A percentile compares a stretch with the other conserved stretches of the same genome.
Evolutionary conservation across 306 rosid species (phyloP).

Genomic region (Vachellia pachyceras): DNA sequence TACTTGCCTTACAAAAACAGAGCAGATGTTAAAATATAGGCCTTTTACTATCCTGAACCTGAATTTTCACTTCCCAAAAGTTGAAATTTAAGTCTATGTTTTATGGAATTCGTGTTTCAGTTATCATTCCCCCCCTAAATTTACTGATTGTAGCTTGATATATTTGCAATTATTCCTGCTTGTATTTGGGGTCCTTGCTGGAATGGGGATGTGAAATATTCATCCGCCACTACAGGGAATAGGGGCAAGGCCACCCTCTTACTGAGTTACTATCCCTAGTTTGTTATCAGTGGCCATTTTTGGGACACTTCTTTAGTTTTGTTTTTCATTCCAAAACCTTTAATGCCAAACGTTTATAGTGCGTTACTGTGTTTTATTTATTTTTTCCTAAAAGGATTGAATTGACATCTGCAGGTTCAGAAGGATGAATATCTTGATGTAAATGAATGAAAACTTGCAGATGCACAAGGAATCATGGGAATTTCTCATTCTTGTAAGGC

Average conservation of each 20-base stretch:
- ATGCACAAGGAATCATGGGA: not conserved
- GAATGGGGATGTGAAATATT: not conserved
- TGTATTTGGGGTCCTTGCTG: not conserved
- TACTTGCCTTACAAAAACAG: no score
- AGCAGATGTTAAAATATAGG: not conserved
- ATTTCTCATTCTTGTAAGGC: constrained; percentile 10
- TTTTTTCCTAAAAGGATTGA: not conserved
- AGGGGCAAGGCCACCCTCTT: not conserved
- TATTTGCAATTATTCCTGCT: not conserved
- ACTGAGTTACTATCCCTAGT: not conserved
- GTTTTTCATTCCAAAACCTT: constrained; percentile 2
- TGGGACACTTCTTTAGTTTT: not conserved
- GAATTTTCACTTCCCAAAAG: no score
- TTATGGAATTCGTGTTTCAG: not conserved
- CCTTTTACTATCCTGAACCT: no score
- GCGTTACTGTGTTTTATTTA: no score
- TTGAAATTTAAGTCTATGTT: not conserved
- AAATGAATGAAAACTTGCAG: constrained; percentile 17
- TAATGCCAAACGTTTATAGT: not conserved
- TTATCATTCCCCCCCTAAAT: not conserved
- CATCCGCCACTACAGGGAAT: not conserved
- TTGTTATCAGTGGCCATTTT: not conserved
- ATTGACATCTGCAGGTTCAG: not conserved
- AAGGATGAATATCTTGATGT: constrained; percentile 5
- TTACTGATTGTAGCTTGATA: not conserved